Evolutionary conservation across 2,329 filamentous ascomycete genomes (phyloP).

Genomic region (Daldinia sp.): DNA sequence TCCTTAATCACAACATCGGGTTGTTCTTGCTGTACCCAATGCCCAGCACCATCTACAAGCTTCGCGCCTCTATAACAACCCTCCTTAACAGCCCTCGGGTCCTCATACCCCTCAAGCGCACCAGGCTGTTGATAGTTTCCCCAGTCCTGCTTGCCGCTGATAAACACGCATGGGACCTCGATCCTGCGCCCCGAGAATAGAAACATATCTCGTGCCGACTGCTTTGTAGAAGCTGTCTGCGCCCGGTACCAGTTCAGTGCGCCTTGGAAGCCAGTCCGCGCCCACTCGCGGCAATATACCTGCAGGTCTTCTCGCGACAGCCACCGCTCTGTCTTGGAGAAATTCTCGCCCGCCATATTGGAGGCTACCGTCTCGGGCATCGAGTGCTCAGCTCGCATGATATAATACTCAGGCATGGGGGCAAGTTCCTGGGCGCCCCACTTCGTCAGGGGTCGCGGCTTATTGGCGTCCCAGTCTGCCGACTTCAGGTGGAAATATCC

Average conservation of each 20-base stretch:
- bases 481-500: conserved; percentile 78
- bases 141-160: conserved; percentile 75
- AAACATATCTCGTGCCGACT: conserved; percentile 63
- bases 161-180: conserved; percentile 70
- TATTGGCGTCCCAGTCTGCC: conserved; percentile 68
- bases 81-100: conserved; percentile 61
- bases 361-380: conserved; percentile 70
- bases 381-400: conserved; percentile 68
- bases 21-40: conserved; percentile 78
- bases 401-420: conserved; percentile 75
- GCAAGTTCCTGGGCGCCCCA: conserved; percentile 70
- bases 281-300: conserved; percentile 72
- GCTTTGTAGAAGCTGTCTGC: conserved; percentile 62
- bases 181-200: conserved; percentile 71
- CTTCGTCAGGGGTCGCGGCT: conserved; percentile 63
- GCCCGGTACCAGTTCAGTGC: conserved; percentile 76
- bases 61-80: conserved; percentile 63
- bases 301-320: conserved; percentile 67
- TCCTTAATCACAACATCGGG: conserved; percentile 61
- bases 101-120: conserved; percentile 65
- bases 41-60: conserved; percentile 71
- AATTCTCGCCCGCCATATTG: conserved; percentile 67
- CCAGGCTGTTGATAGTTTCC: conserved; percentile 76
- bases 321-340: conserved; percentile 61
- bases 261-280: conserved; percentile 72